Conservation (phyloP, 2,329 filamentous ascomycete genomes). For the Apiospora sp. region DNA sequence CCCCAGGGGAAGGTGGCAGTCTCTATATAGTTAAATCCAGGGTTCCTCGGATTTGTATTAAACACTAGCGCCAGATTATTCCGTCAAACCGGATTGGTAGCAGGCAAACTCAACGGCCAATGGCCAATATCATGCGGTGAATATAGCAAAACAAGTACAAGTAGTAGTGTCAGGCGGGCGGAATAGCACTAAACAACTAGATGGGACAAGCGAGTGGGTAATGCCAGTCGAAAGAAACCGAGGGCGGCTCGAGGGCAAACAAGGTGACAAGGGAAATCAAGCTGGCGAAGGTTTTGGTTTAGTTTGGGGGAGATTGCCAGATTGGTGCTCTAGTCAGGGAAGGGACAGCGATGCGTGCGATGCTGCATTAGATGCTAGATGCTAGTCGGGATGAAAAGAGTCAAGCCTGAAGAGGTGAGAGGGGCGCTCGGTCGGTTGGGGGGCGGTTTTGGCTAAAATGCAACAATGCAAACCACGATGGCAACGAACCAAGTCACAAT, state of each 20-base stretch:
- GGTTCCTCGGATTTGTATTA: neutral
- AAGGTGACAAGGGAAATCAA: neutral
- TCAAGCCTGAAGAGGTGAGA: neutral
- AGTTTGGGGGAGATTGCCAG: neutral
- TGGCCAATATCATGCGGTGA: neutral
- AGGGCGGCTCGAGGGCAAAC: neutral
- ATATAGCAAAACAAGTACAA: neutral
- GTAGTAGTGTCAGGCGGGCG: neutral
- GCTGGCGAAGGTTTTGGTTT: conserved; percentile 9
- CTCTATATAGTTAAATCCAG: neutral
- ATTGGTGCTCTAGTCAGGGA: conserved; percentile 12
- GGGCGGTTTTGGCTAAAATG: neutral
- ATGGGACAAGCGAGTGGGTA: conserved; percentile 1
- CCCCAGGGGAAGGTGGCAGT: neutral
- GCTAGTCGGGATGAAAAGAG: conserved; percentile 15
- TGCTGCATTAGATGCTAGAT: conserved; percentile 13
- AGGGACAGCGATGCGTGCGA: neutral
- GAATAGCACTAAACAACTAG: neutral
- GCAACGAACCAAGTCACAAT: neutral
- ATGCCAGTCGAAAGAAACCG: neutral
- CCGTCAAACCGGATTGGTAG: neutral
- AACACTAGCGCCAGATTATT: neutral
- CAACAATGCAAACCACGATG: neutral
- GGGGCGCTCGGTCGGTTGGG: neutral
- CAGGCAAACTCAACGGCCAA: neutral